Evolutionary conservation across 306 rosid genomes (phyloP).

Genomic region (Parietaria judaica): DNA sequence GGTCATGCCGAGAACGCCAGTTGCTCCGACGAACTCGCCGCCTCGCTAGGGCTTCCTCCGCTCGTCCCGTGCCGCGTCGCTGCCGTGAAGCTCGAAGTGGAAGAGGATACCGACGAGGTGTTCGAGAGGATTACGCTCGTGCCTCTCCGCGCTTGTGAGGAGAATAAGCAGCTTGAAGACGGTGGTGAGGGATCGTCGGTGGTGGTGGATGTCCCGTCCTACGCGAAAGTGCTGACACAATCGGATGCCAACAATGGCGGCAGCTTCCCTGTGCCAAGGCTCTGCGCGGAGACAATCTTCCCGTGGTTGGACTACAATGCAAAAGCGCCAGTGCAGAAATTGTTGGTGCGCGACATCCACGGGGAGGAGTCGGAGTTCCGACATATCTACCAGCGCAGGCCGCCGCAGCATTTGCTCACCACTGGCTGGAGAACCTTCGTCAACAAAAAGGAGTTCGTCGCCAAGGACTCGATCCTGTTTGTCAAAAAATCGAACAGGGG

Average conservation of each 20-base stretch:
- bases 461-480: slow-evolving; percentile 92
- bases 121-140: slow-evolving; percentile 40
- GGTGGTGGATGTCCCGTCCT: slow-evolving; percentile 38
- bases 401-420: slow-evolving; percentile 79
- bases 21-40: slow-evolving; percentile 36
- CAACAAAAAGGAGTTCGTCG: slow-evolving; percentile 84
- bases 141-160: slow-evolving; percentile 22
- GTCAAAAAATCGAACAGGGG: slow-evolving; percentile 56
- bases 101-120: slow-evolving; percentile 81
- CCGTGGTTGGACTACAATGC: slow-evolving; percentile 79
- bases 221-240: slow-evolving; percentile 83
- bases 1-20: slow-evolving; percentile 93
- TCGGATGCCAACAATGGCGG: slow-evolving; percentile 98
- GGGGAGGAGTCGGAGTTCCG: slow-evolving; percentile 83
- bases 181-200: slow-evolving; percentile 4
- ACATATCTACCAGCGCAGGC: slow-evolving; percentile 88
- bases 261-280: slow-evolving; percentile 88
- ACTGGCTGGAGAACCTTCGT: slow-evolving; percentile 97
- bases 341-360: slow-evolving; percentile 73
- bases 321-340: slow-evolving; percentile 85
- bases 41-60: slow-evolving; percentile 43
- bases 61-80: slow-evolving; percentile 61
- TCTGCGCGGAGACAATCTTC: slow-evolving; percentile 86
- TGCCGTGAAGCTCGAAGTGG: slow-evolving; percentile 56
- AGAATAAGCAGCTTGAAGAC: slow-evolving; percentile 23